Base-by-base conservation (phyloP, 2,329 filamentous ascomycete species). In the Hortaea sp. region DNA sequence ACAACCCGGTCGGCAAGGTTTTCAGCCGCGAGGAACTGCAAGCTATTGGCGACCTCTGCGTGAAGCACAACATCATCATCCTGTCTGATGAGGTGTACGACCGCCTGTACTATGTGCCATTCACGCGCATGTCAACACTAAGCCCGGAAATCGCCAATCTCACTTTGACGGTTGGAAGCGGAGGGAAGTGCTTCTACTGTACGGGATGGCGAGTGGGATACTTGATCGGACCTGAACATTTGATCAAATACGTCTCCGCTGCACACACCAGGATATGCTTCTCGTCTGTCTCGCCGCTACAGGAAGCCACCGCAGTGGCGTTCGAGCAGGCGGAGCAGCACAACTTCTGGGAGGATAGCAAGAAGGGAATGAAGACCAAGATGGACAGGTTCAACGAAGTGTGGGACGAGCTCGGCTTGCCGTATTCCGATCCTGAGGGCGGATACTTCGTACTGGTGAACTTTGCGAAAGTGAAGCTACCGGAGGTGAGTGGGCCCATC, bases 381-480 rank as follows among this genome's bases (percentile, higher is more conserved):
- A 84, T 97, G 71, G 75, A 84, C 56, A 79, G 78, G 27, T 95
- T 98, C 74, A 95, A 90, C 65, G 74, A 84, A 13, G 61, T 74
- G 37, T 74, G 69, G 63, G 63, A 69, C 32, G 71, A 74, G 54
- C 64, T 74, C 1, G 67, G 63, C 6, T 55, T 74, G 29, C 71
- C 71, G 1, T 95, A 90, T 71, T 90, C 87, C 1, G 84, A 95
- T 49, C 92, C 92, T 4, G 89, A 98, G 66, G 92, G 92, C 44
- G 92, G 92, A 13, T 98, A 98, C 72, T 98, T 98, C 63, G 87
- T 98, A 35, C 79, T 98, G 44, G 92, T 87, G 53, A 98, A 98
- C 70, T 82, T 97, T 75, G 74, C 79, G 47, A 89, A 90, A 63
- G 87, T 98, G 47, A 80, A 85, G 63, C 64, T 98, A 5, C 92